These are phyloP conservation scores for Ascosphaera aggregata DNA, from an alignment of 2,329 filamentous ascomycete species.

Conservation along the genomic window DNA sequence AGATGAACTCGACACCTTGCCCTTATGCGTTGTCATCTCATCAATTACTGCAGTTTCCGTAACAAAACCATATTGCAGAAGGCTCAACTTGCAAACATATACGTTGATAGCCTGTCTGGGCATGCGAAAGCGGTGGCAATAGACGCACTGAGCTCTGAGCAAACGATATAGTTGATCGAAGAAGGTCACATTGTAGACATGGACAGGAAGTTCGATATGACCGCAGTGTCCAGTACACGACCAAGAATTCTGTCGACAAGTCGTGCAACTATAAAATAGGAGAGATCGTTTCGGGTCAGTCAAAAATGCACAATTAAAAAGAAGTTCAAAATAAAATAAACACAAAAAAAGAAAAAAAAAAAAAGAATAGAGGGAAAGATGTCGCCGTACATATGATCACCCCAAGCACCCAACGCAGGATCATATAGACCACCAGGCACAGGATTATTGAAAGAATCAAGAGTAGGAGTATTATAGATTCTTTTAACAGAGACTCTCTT, in stretches of 20 bases:
- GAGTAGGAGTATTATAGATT: slow-evolving; percentile 84
- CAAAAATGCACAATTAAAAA: slow-evolving; percentile 4
- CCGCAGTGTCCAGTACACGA: slow-evolving; percentile 82
- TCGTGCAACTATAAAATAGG: slow-evolving; percentile 44
- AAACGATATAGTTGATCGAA: slow-evolving; percentile 78
- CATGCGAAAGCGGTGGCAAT: slow-evolving; percentile 72
- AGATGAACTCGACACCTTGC: slow-evolving; percentile 22
- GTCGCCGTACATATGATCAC: slow-evolving; percentile 48
- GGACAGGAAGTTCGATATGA: slow-evolving; percentile 82
- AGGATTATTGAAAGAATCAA: slow-evolving; percentile 76
- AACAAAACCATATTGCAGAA: slow-evolving; percentile 66
- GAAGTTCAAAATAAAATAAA: too few relatives aligned
- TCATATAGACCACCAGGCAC: slow-evolving; percentile 84
- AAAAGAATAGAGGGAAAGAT: slow-evolving; percentile 1
- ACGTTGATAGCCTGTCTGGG: slow-evolving; percentile 52
- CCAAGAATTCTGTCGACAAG: slow-evolving; percentile 63
- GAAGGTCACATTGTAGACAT: slow-evolving; percentile 91
- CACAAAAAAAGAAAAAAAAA: slow-evolving; percentile 3
- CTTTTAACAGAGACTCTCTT: slow-evolving; percentile 74
- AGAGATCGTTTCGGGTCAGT: slow-evolving; percentile 6
- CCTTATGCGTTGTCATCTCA: slow-evolving; percentile 20
- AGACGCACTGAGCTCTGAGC: slow-evolving; percentile 67
- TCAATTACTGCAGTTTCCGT: slow-evolving; percentile 40
- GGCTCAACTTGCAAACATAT: slow-evolving; percentile 60
- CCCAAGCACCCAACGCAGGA: slow-evolving; percentile 71